Base-by-base conservation (phyloP, 331 rosid species). In the Quercus lobata region DNA sequence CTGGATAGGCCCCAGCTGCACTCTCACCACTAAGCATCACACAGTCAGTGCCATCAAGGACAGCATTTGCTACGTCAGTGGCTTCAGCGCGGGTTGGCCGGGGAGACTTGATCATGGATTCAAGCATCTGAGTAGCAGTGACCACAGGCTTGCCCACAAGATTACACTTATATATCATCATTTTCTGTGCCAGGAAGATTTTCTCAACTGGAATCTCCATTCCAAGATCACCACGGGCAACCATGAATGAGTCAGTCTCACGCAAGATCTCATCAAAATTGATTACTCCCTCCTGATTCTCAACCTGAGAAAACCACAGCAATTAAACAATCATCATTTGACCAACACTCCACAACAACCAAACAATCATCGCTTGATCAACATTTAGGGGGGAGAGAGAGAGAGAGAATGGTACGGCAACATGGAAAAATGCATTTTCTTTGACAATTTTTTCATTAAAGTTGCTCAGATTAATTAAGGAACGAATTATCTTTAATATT, bases 221-320 rank as follows among this genome's bases (percentile, higher is more conserved):
- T 85, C 97, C 99, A 71, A 95, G 97, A 86, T 95, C 97, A 71
- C 99, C 99, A 78, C 99, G 97, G n/a, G 99, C 99, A 85, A 95
- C 97, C 99, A 95, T 95, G 89, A 90, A 95, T 52, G 99, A 92
- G 85, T 92, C 97, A 69, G 99, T 95, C 91, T 95, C 99, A 6
- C 93, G 97, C 89, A 95, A 87, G 69, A 95, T 95, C 80, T 93
- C 99, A 76, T 95, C 99, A 87, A 95, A 95, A 88, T 95, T 95
- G 86, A 95, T 57, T 68, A 92, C 99, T 76, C 97, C 99, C 87
- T 95, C 99, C 87, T 95, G 97, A 81, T 95, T 95, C 90, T 95
- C 99, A 88, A 95, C 97, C 99, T 94, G 76, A 17, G 30, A 71
- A 75, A 79, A 79, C 27, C 88, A 85, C 14, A 60, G 69, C 68